Evolutionary conservation across 2,329 filamentous ascomycete species (phyloP), one percentile per base, ranked within the genome.

Genomic region (Aspergillus texensis): DNA sequence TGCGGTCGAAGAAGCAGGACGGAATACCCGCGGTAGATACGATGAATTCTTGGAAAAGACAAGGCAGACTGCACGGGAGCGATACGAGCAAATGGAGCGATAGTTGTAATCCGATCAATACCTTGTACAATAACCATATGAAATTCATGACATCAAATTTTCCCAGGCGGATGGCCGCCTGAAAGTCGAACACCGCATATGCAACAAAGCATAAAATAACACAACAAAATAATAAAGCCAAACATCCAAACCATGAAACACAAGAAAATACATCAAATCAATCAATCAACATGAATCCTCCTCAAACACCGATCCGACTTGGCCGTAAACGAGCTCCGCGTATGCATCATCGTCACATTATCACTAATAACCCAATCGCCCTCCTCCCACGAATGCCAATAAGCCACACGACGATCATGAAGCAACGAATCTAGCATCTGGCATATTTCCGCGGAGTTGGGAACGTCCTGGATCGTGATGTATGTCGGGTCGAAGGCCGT

Each of bases 351-450:
- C 2, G 69, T 67, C 8, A 66, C 68, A 48, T 86, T 87, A 65
- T 87, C 85, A 63, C 76, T 86, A 6, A 87, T 71, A 1, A 87
- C 65, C 43, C 87, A 53, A 67, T 87, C 85, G 0, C 85, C 85
- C 72, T 83, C 80, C 58, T 86, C 80, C 84, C 85, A 87, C 6
- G 77, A 71, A 61, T 85, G 82, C 60, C 82, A 82, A 43, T 84
- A 77, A 9, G 80, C 82, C 0, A 85, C 80, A 0, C 84, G 77
- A 6, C 82, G 77, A 65, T 86, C 85, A 61, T 85, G 82, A 1
- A 85, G 70, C 0, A 82, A 71, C 0, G 71, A 70, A 58, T 83
- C 78, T 2, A 86, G 69, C 0, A 41, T 34, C 16, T 28, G 32
- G n/a, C 59, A 61, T 14, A 78, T 67, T 2, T 78, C 74, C 30